Evolutionary conservation across 169 alveolate genomes (phyloP).

Genomic region (Neospora caninum): DNA sequence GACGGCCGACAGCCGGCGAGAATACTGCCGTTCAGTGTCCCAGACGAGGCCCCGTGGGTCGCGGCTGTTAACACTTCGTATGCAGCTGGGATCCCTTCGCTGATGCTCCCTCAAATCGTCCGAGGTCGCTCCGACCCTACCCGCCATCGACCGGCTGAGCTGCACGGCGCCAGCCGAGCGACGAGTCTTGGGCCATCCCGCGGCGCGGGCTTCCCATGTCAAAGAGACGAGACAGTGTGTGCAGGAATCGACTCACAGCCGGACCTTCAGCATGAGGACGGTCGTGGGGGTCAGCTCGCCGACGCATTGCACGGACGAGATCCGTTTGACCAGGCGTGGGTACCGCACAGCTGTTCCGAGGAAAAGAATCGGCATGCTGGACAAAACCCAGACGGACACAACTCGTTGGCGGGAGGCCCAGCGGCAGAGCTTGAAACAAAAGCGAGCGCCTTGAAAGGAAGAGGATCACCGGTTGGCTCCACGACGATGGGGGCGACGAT

Average conservation of each 20-base stretch:
- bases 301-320: background rate
- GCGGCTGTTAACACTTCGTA: conserved; percentile 28
- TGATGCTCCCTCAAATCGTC: conserved; percentile 35
- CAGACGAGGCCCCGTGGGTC: background rate
- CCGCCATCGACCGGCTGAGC: conserved; percentile 1
- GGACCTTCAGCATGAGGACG: background rate
- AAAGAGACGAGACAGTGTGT: background rate
- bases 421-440: background rate
- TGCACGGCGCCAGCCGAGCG: background rate
- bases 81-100: conserved; percentile 22
- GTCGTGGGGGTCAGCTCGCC: too few species aligned
- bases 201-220: background rate
- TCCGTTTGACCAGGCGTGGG: background rate
- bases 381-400: background rate
- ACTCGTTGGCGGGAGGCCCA: background rate
- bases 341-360: background rate
- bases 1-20: background rate
- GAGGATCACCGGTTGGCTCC: background rate
- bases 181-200: background rate
- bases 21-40: background rate
- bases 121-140: conserved; percentile 45
- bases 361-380: background rate
- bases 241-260: background rate
- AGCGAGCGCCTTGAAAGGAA: background rate
- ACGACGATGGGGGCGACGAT: conserved; percentile 23